Evolutionary conservation across 1,139 yeast genomes (phyloP).

Genomic region (Hanseniaspora gamundiae): DNA sequence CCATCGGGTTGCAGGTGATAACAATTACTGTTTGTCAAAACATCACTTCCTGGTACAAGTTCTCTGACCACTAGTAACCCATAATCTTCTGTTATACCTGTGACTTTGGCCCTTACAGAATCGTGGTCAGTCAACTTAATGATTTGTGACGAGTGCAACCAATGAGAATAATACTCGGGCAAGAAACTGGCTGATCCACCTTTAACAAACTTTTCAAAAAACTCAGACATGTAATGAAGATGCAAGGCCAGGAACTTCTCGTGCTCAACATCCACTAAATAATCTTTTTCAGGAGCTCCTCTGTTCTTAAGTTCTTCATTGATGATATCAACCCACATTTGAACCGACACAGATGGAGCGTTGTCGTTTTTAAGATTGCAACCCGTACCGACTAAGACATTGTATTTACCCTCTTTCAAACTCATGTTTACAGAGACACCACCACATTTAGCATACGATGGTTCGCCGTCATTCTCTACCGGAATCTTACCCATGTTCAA

Average conservation of each 20-base stretch:
- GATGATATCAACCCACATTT: constrained; percentile 48
- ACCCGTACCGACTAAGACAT: constrained; percentile 69
- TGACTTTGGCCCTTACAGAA: constrained; percentile 46
- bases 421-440: background rate
- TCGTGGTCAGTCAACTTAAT: constrained; percentile 38
- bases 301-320: constrained; percentile 29
- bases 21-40: constrained; percentile 32
- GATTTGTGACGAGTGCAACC: constrained; percentile 73
- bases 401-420: background rate
- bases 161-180: constrained; percentile 61
- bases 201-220: constrained; percentile 43
- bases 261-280: constrained; percentile 38
- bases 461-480: background rate
- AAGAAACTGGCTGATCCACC: constrained; percentile 40
- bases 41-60: constrained; percentile 13
- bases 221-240: constrained; percentile 47
- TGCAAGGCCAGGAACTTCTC: constrained; percentile 64
- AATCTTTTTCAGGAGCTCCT: constrained; percentile 13
- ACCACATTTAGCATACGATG: background rate
- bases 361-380: constrained; percentile 69
- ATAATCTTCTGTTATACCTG: constrained; percentile 74
- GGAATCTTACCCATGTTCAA: background rate
- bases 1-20: constrained; percentile 92
- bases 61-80: constrained; percentile 68
- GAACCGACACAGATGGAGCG: constrained; percentile 88